These are phyloP conservation scores for Fraxinus americana DNA, from an alignment of 257 asterid genomes.

Conservation along the genomic window DNA sequence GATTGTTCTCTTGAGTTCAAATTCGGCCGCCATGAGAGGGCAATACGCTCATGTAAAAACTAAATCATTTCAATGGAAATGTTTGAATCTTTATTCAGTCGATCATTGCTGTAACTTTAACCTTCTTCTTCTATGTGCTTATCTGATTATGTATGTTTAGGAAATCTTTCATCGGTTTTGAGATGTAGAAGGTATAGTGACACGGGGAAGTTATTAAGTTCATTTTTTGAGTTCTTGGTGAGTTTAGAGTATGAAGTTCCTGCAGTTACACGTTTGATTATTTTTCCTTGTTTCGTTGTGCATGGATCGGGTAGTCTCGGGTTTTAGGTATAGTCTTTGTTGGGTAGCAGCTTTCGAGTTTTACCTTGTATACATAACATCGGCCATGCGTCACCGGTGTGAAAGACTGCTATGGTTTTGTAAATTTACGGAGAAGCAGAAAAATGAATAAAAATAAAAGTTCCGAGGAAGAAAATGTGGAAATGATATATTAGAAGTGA, in stretches of 20 bases:
- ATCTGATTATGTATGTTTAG: background rate
- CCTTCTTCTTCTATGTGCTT: background rate
- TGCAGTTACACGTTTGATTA: background rate
- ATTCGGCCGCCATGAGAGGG: constrained; percentile 25
- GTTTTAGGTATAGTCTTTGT: background rate
- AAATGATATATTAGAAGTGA: no score
- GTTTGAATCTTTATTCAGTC: constrained; percentile 12
- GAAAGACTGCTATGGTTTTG: no score
- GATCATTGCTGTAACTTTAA: constrained; percentile 25
- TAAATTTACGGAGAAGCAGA: no score
- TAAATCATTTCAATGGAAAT: constrained; percentile 17
- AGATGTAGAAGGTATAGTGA: constrained; percentile 40
- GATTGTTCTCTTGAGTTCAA: background rate
- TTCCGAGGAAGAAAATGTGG: no score
- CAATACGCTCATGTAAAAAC: constrained; percentile 17
- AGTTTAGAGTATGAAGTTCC: constrained; percentile 15
- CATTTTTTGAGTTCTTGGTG: constrained; percentile 16
- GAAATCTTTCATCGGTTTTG: constrained; percentile 21
- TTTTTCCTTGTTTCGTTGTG: background rate
- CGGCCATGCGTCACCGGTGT: background rate
- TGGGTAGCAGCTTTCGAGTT: background rate
- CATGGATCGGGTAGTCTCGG: no score
- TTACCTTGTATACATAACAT: background rate
- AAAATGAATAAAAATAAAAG: no score
- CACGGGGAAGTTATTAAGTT: constrained; percentile 9